Evolutionary conservation across 2,329 filamentous ascomycete species (phyloP).

Genomic region (Onygenales sp.): DNA sequence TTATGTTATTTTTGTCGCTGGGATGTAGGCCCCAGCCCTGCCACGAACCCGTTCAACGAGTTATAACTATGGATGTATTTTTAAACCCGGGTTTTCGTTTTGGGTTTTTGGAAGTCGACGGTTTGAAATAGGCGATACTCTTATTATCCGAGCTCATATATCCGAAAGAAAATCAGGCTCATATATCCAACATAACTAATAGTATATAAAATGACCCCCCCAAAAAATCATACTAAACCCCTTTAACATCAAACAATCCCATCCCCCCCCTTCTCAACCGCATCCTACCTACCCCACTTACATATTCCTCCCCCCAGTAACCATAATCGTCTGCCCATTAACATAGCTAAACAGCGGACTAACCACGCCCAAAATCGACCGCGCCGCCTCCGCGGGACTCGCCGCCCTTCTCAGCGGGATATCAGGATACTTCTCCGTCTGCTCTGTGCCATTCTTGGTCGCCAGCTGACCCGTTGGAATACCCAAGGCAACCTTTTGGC

Average conservation of each 20-base stretch:
- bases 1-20: too few species aligned
- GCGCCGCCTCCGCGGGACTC: slow-evolving; percentile 70
- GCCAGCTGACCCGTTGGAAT: slow-evolving; percentile 55
- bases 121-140: too few species aligned
- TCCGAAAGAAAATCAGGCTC: too few species aligned
- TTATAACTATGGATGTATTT: too few species aligned
- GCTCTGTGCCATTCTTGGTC: slow-evolving; percentile 15
- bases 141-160: too few species aligned
- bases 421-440: slow-evolving; percentile 46
- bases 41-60: too few species aligned
- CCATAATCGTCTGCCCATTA: slow-evolving; percentile 75
- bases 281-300: slow-evolving; percentile 23
- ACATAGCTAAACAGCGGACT: slow-evolving; percentile 81
- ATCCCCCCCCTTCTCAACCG: neutral
- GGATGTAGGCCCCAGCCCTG: too few species aligned
- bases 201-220: neutral
- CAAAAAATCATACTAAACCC: neutral
- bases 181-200: too few species aligned
- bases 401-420: slow-evolving; percentile 72
- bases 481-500: slow-evolving; percentile 63
- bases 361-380: slow-evolving; percentile 64
- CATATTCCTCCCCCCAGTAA: slow-evolving; percentile 65
- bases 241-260: neutral
- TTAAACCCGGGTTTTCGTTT: too few species aligned
- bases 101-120: too few species aligned